These are phyloP conservation scores for Ceratorhiza oryzae-sativae DNA, from an alignment of 1,284 basidiomycete species.

Conservation along the genomic window DNA sequence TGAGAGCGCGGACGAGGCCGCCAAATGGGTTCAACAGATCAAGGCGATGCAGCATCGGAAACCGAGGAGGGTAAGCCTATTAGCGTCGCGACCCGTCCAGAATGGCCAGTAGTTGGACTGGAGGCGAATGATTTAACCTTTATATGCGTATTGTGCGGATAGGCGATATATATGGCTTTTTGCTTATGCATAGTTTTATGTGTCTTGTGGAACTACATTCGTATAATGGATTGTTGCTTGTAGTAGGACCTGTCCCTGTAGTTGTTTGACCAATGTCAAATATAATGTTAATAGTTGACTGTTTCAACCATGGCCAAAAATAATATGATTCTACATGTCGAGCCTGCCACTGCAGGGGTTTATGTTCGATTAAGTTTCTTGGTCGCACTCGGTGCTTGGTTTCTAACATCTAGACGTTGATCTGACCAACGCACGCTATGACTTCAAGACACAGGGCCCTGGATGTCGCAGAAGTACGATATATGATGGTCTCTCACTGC, in stretches of 20 bases:
- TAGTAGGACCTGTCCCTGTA: slow-evolving; percentile 2
- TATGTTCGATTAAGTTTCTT: too few species aligned
- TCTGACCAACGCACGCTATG: too few species aligned
- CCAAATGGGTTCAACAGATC: slow-evolving; percentile 41
- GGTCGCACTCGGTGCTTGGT: too few species aligned
- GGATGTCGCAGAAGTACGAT: too few species aligned
- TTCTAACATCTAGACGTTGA: too few species aligned
- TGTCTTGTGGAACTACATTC: background rate
- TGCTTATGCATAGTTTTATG: slow-evolving; percentile 24
- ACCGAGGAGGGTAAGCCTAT: background rate
- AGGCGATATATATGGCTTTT: slow-evolving; percentile 8
- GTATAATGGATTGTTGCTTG: slow-evolving; percentile 14
- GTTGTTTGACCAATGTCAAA: slow-evolving; percentile 33
- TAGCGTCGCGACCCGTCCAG: slow-evolving; percentile 4
- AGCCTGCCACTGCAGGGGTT: too few species aligned
- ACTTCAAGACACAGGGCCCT: too few species aligned
- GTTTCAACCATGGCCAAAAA: background rate
- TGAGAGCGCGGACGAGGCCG: slow-evolving; percentile 34
- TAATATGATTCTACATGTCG: too few species aligned
- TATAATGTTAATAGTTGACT: slow-evolving; percentile 24
- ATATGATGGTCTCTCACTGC: too few species aligned
- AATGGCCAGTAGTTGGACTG: background rate
- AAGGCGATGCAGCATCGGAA: slow-evolving; percentile 23
- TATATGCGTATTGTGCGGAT: background rate
- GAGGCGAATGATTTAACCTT: background rate